Conservation (phyloP, 192 early-diverging fungal genomes). For the Entophlyctis luteolus region DNA sequence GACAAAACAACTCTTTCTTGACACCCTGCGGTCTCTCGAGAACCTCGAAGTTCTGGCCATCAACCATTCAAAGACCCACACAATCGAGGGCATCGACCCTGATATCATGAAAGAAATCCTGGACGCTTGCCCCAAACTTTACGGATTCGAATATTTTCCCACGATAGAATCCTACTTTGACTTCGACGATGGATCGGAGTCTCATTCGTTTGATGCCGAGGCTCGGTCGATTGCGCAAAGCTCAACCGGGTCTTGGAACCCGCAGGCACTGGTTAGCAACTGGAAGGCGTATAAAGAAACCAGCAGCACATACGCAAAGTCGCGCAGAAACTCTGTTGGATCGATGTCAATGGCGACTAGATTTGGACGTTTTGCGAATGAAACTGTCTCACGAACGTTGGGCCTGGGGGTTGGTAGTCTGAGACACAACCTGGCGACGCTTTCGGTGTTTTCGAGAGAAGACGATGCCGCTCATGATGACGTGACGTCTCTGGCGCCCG, state of each 20-base stretch:
- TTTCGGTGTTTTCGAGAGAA: conserved; percentile 14
- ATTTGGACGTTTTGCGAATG: conserved; percentile 3
- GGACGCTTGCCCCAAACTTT: background rate
- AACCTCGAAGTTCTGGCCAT: conserved; percentile 20
- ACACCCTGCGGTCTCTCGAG: background rate
- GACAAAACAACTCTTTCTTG: background rate
- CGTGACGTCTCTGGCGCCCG: conserved; percentile 25
- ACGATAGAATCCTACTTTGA: conserved; percentile 23
- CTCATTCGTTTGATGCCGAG: background rate
- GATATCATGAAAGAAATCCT: background rate
- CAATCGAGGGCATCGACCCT: conserved; percentile 7
- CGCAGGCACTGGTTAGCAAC: background rate
- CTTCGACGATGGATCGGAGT: background rate
- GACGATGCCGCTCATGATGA: conserved; percentile 10
- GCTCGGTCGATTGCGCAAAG: background rate
- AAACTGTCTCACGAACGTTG: background rate
- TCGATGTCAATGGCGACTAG: conserved; percentile 7
- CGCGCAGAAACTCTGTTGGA: conserved; percentile 8
- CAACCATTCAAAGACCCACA: background rate
- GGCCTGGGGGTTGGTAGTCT: background rate
- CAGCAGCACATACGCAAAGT: background rate
- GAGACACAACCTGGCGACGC: background rate
- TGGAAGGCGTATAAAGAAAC: background rate
- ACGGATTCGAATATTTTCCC: conserved; percentile 26
- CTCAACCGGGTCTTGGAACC: background rate